Evolutionary conservation across 176 grass and related monocot species (phyloP).

Genomic region (Pontederia paniculata): DNA sequence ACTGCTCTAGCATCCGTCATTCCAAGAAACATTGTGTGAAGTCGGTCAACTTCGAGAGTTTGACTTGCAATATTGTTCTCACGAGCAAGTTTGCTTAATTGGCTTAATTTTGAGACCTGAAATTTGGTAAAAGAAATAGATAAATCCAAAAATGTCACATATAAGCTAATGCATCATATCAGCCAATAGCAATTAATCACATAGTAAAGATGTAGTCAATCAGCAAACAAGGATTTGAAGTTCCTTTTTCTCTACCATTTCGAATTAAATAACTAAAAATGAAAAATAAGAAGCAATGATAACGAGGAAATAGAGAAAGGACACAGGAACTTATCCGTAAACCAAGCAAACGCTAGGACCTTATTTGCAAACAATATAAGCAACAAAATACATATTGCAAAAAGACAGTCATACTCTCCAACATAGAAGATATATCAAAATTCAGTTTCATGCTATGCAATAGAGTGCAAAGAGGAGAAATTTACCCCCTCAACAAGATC

Average conservation of each 20-base stretch:
- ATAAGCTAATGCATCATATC: no score
- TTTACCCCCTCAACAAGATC: conserved; percentile 22
- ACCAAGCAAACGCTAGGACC: no score
- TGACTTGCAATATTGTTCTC: conserved; percentile 13
- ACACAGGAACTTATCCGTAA: not conserved
- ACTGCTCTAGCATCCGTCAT: conserved; percentile 23
- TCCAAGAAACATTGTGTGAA: conserved; percentile 24
- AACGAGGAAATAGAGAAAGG: not conserved
- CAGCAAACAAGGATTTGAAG: no score
- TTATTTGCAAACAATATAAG: no score
- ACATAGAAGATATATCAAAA: not conserved
- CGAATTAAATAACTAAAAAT: not conserved
- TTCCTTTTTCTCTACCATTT: not conserved
- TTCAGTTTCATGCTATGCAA: not conserved
- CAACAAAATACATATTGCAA: no score
- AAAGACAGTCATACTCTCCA: not conserved
- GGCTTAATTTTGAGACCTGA: conserved; percentile 26
- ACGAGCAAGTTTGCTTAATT: conserved; percentile 24
- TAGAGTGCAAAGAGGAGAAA: not conserved
- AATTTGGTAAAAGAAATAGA: not conserved
- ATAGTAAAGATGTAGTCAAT: no score
- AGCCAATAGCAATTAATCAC: no score
- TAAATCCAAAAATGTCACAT: not conserved
- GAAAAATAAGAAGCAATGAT: not conserved
- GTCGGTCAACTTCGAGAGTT: conserved; percentile 13